Evolutionary conservation across 495 filamentous ascomycete species (phyloP).

Genomic region (Penicillium longicatenatum): DNA sequence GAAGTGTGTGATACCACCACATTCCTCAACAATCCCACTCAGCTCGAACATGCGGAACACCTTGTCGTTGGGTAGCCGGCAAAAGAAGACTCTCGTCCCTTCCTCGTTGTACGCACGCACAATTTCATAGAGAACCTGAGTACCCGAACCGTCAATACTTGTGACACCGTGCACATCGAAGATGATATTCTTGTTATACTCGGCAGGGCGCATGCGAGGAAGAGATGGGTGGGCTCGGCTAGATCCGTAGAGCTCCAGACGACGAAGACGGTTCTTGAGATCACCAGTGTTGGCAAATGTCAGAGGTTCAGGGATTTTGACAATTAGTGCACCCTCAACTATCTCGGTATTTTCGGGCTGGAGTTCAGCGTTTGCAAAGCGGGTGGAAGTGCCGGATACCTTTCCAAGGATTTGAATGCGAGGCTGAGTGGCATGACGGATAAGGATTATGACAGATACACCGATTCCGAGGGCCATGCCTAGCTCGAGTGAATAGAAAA

Average conservation of each 20-base stretch:
- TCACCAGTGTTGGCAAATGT: constrained; percentile 98
- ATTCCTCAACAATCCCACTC: constrained; percentile 80
- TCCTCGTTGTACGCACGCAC: constrained; percentile 71
- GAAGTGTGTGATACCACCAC: constrained; percentile 75
- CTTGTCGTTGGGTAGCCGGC: constrained; percentile 65
- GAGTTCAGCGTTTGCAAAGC: constrained; percentile 88
- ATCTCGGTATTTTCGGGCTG: constrained; percentile 78
- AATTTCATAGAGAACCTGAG: constrained; percentile 89
- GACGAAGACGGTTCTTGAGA: constrained; percentile 76
- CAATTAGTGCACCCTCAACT: constrained; percentile 87
- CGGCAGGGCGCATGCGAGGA: constrained; percentile 68
- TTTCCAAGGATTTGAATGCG: constrained; percentile 97
- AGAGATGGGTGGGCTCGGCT: constrained; percentile 81
- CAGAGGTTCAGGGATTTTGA: constrained; percentile 95
- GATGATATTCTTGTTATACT: constrained; percentile 85
- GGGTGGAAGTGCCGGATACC: constrained; percentile 70
- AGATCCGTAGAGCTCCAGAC: constrained; percentile 87
- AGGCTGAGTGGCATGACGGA: constrained; percentile 85
- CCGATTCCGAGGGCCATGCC: constrained; percentile 91
- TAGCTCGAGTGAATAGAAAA: constrained; percentile 83
- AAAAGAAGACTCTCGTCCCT: constrained; percentile 86
- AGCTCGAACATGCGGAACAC: constrained; percentile 74
- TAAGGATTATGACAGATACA: constrained; percentile 82
- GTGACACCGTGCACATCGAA: constrained; percentile 98
- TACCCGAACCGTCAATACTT: constrained; percentile 86